Percentiles rank a stretch among this genome's conserved stretches.
Conservation (phyloP, 129 eudicot species). For the Rutidosis leptorrhynchoides region DNA sequence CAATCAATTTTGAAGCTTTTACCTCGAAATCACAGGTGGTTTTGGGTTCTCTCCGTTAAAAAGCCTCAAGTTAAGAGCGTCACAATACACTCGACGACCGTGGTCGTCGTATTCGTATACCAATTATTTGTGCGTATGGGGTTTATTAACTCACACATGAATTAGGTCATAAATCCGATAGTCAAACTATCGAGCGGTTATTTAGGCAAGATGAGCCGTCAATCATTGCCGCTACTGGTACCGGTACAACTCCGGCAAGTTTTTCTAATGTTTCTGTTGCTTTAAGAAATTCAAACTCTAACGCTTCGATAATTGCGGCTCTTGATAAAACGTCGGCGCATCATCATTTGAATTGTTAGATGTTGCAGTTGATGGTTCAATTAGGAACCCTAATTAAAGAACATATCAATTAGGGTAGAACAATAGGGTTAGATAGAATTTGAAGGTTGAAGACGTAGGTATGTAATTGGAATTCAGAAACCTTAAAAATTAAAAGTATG, state of each 20-base stretch:
- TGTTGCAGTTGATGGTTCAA: too few species aligned
- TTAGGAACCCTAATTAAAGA: too few species aligned
- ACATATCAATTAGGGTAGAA: too few species aligned
- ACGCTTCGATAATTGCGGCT: slow-evolving; percentile 45
- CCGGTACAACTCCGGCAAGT: slow-evolving; percentile 89
- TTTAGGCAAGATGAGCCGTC: slow-evolving; percentile 95
- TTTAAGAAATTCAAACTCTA: slow-evolving; percentile 33
- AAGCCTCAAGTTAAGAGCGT: slow-evolving; percentile 86
- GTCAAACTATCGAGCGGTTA: slow-evolving; percentile 97
- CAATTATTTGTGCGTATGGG: slow-evolving; percentile 92
- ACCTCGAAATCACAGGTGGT: too few species aligned
- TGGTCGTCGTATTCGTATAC: slow-evolving; percentile 94
- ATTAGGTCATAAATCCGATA: slow-evolving; percentile 92
- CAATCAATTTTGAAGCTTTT: too few species aligned
- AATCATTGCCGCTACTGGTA: slow-evolving; percentile 95
- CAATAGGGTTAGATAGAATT: too few species aligned
- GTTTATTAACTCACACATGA: slow-evolving; percentile 90
- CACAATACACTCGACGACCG: slow-evolving; percentile 99
- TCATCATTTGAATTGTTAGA: too few species aligned
- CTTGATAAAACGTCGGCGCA: slow-evolving; percentile 47
- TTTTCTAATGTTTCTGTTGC: slow-evolving; percentile 76
- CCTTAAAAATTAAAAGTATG: too few species aligned
- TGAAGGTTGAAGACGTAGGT: too few species aligned
- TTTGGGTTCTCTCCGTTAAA: too few species aligned
- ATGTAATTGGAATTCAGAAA: too few species aligned